Conservation (phyloP, 1,284 basidiomycete species). For the Thecaphora frezii region DNA sequence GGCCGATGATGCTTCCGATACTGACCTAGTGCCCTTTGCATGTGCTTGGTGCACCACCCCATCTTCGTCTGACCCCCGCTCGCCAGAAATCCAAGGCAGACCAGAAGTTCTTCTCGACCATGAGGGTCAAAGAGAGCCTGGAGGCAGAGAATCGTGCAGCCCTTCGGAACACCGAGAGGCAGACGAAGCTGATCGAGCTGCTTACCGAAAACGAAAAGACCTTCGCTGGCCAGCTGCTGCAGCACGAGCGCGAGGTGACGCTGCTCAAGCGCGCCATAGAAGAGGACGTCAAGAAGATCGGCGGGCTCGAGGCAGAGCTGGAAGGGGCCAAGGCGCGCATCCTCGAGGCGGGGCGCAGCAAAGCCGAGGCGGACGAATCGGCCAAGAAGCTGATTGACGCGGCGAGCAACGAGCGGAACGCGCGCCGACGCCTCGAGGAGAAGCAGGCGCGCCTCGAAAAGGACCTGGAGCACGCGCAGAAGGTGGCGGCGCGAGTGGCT, state of each 20-base stretch:
- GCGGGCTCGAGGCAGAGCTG: constrained; percentile 56
- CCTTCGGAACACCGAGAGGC: constrained; percentile 72
- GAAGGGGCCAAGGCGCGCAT: constrained; percentile 39
- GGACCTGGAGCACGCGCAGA: constrained; percentile 39
- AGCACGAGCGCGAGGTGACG: constrained; percentile 64
- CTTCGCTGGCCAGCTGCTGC: constrained; percentile 67
- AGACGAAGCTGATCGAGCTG: constrained; percentile 74
- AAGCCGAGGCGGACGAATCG: constrained; percentile 31
- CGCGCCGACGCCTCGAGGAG: constrained; percentile 38
- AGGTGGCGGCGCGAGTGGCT: constrained; percentile 38
- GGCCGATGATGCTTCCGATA: too few relatives aligned
- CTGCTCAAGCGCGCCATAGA: constrained; percentile 44
- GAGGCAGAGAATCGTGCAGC: constrained; percentile 76
- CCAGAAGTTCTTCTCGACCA: constrained; percentile 88
- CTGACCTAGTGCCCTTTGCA: too few relatives aligned
- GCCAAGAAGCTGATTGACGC: constrained; percentile 39
- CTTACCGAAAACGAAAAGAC: constrained; percentile 70
- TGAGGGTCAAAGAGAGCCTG: constrained; percentile 83
- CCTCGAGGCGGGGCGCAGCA: constrained; percentile 23
- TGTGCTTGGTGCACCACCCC: too few relatives aligned
- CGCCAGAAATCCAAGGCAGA: constrained; percentile 83
- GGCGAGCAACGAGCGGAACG: constrained; percentile 23
- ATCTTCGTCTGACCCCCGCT: too few relatives aligned
- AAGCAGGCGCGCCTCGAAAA: constrained; percentile 38
- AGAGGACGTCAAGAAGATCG: constrained; percentile 42